Conservation (phyloP, 495 filamentous ascomycete genomes). For the Pseudomonodictys pantanalensis region DNA sequence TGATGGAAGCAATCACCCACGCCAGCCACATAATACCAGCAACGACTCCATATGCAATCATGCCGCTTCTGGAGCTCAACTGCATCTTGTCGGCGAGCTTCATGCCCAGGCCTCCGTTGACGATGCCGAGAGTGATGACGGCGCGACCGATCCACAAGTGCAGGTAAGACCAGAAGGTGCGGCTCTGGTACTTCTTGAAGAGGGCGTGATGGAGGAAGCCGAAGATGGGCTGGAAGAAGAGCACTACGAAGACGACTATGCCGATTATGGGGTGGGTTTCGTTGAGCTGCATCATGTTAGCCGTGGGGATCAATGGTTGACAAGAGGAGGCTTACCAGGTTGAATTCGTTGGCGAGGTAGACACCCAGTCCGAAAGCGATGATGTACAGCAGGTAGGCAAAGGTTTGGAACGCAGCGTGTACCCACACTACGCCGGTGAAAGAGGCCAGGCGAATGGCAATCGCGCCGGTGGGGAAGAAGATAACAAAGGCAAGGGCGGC, state of each 20-base stretch:
- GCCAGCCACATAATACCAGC: neutral
- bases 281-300: slow-evolving; percentile 14
- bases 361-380: slow-evolving; percentile 37
- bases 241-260: slow-evolving; percentile 33
- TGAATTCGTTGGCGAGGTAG: slow-evolving; percentile 30
- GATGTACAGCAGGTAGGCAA: slow-evolving; percentile 36
- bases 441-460: slow-evolving; percentile 44
- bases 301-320: neutral
- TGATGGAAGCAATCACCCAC: neutral
- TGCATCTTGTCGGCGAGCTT: slow-evolving; percentile 16
- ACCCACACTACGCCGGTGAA: slow-evolving; percentile 39
- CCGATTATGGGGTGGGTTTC: slow-evolving; percentile 31
- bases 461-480: slow-evolving; percentile 47
- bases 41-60: neutral
- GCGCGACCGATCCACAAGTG: slow-evolving; percentile 39
- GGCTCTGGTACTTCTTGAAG: slow-evolving; percentile 35
- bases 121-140: slow-evolving; percentile 37
- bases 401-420: slow-evolving; percentile 36
- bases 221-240: slow-evolving; percentile 35
- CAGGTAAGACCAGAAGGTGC: slow-evolving; percentile 35
- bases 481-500: slow-evolving; percentile 38
- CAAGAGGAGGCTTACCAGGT: slow-evolving; percentile 15
- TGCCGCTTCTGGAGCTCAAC: neutral
- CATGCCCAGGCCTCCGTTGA: slow-evolving; percentile 40
- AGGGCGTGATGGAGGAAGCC: slow-evolving; percentile 36